A percentile compares a stretch with the other conserved stretches of the same genome.
phyloP scores from a whole-genome alignment of 805 yeast genomes.

The Candida argentea region DNA sequence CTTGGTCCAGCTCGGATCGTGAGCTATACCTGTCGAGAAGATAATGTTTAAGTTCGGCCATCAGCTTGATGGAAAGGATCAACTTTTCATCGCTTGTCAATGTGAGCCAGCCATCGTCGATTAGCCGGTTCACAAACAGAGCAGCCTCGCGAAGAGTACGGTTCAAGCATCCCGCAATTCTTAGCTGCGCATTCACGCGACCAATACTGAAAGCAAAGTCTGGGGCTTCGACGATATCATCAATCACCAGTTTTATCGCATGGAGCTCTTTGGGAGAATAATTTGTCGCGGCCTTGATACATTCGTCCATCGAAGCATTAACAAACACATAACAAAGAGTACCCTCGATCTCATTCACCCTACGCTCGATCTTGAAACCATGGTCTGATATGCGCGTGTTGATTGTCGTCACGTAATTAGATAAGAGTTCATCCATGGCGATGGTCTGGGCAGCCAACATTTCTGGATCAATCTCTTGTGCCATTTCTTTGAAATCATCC shows the following conservation, averaged over 20 bases:
- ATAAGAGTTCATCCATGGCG: conserved; percentile 5
- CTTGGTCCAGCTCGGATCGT: conserved; percentile 11
- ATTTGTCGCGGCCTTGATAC: conserved; percentile 28
- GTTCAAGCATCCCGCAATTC: conserved; percentile 13
- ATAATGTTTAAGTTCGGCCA: conserved; percentile 39
- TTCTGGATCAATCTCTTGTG: conserved; percentile 4
- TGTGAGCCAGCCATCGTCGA: conserved; percentile 47
- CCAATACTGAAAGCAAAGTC: conserved; percentile 25
- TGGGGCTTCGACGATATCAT: conserved; percentile 32
- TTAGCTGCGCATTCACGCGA: conserved; percentile 25
- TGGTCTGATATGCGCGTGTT: conserved; percentile 22
- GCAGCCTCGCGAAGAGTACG: conserved; percentile 27
- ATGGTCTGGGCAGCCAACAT: background rate
- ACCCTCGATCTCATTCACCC: conserved; percentile 24
- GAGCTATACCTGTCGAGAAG: conserved; percentile 35
- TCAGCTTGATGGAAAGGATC: conserved; percentile 28
- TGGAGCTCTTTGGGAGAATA: conserved; percentile 31
- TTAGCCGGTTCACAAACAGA: conserved; percentile 27
- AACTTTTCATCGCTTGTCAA: conserved; percentile 20
- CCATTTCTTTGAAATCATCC: conserved; percentile 12
- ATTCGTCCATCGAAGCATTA: conserved; percentile 29
- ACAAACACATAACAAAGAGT: conserved; percentile 26
- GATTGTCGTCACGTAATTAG: conserved; percentile 16
- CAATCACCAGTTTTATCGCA: conserved; percentile 35
- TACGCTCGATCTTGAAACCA: conserved; percentile 35